These are phyloP conservation scores for Cladosporium colombiae DNA, from an alignment of 2,329 filamentous ascomycete genomes.

Conservation along the genomic window DNA sequence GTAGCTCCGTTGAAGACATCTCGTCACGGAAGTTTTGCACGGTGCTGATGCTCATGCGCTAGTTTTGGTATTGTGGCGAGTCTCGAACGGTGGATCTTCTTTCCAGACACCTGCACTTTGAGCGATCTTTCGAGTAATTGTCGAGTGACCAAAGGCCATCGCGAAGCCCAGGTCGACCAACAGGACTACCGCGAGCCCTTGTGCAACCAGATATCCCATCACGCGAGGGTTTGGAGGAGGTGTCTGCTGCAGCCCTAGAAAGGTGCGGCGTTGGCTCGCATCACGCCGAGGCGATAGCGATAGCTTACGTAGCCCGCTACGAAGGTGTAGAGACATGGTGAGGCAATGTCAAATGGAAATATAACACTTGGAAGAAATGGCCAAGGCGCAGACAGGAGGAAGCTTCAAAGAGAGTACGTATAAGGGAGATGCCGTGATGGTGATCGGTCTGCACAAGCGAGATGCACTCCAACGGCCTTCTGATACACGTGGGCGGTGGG, in stretches of 20 bases:
- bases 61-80: conserved; percentile 21
- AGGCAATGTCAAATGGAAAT: background rate
- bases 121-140: conserved; percentile 30
- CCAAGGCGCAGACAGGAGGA: background rate
- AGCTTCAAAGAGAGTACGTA: background rate
- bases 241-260: conserved; percentile 35
- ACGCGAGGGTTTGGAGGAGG: conserved; percentile 33
- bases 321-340: background rate
- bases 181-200: conserved; percentile 38
- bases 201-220: conserved; percentile 37
- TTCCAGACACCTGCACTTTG: conserved; percentile 34
- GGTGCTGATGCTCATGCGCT: background rate
- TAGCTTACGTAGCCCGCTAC: conserved; percentile 6
- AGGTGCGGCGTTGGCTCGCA: conserved; percentile 29
- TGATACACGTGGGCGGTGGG: background rate
- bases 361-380: background rate
- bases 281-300: background rate
- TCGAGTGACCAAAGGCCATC: conserved; percentile 25
- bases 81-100: conserved; percentile 27
- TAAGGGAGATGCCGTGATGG: background rate
- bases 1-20: background rate
- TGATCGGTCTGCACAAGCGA: conserved; percentile 1
- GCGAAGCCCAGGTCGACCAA: conserved; percentile 33
- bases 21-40: background rate
- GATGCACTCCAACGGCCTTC: background rate